These are phyloP conservation scores for Carnegiea gigantea DNA, from an alignment of 179 eudicot species.

Conservation along the genomic window DNA sequence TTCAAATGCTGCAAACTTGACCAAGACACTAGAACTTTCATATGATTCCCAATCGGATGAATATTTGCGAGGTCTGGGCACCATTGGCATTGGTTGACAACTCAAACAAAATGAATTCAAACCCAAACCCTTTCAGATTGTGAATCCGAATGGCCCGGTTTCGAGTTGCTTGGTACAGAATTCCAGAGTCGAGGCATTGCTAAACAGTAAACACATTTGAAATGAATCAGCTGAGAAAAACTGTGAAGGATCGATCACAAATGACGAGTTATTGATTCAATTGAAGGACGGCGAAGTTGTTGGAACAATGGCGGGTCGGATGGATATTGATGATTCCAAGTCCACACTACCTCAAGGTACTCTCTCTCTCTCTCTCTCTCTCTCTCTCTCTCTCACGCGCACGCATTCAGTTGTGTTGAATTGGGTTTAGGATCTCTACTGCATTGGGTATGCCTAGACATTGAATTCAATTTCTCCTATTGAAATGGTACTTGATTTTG, in stretches of 20 bases:
- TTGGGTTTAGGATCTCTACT: constrained; percentile 5
- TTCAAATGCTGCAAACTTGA: too few relatives aligned
- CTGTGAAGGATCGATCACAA: not conserved
- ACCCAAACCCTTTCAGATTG: not conserved
- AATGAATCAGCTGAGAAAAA: not conserved
- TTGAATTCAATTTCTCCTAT: constrained; percentile 3
- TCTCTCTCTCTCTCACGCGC: too few relatives aligned
- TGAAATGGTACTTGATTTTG: constrained; percentile 7
- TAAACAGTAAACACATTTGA: not conserved
- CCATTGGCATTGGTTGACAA: too few relatives aligned
- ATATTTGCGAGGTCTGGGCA: too few relatives aligned
- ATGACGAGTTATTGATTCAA: not conserved
- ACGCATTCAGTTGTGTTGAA: not conserved
- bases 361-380: not conserved
- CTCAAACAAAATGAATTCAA: too few relatives aligned
- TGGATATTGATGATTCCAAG: constrained; percentile 14
- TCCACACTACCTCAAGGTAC: not conserved
- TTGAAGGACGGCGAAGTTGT: not conserved
- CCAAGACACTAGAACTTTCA: too few relatives aligned
- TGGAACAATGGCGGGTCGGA: constrained; percentile 15
- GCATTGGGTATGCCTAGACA: not conserved
- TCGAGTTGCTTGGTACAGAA: not conserved
- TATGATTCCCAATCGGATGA: too few relatives aligned
- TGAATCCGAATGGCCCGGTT: not conserved
- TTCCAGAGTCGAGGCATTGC: not conserved